Evolutionary conservation across 495 filamentous ascomycete species (phyloP).

Genomic region (Hypoxylon perforatum): DNA sequence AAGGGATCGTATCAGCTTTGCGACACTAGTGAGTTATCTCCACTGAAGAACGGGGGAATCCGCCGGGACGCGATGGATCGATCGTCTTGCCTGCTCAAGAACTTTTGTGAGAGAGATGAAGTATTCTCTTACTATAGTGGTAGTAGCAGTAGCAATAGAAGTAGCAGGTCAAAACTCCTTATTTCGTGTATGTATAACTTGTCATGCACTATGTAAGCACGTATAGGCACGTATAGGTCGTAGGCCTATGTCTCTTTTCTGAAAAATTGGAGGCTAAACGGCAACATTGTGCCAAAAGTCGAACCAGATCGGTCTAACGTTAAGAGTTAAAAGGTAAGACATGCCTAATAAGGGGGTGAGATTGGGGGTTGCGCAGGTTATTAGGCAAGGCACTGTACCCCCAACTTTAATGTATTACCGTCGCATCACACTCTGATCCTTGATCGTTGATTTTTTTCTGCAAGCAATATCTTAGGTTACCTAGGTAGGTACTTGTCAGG

Average conservation of each 20-base stretch:
- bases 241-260: background rate
- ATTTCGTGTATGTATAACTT: constrained; percentile 9
- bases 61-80: constrained; percentile 11
- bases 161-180: too few relatives aligned
- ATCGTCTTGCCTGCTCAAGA: background rate
- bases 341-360: constrained; percentile 20
- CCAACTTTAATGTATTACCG: constrained; percentile 38
- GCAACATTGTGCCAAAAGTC: constrained; percentile 18
- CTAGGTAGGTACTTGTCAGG: too few relatives aligned
- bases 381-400: constrained; percentile 38
- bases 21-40: constrained; percentile 22
- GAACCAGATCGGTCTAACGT: constrained; percentile 9
- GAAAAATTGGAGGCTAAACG: constrained; percentile 35
- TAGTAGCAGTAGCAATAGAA: too few relatives aligned
- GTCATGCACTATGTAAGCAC: constrained; percentile 1
- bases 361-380: constrained; percentile 31
- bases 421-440: constrained; percentile 18
- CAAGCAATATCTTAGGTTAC: too few relatives aligned
- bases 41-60: constrained; percentile 15
- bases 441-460: constrained; percentile 8
- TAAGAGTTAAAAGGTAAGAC: constrained; percentile 3
- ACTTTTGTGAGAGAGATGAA: background rate
- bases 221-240: background rate
- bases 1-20: constrained; percentile 6
- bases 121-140: constrained; percentile 8